Base-by-base conservation (phyloP, 2,329 filamentous ascomycete genomes). In the Chalaropsis thielavioides region DNA sequence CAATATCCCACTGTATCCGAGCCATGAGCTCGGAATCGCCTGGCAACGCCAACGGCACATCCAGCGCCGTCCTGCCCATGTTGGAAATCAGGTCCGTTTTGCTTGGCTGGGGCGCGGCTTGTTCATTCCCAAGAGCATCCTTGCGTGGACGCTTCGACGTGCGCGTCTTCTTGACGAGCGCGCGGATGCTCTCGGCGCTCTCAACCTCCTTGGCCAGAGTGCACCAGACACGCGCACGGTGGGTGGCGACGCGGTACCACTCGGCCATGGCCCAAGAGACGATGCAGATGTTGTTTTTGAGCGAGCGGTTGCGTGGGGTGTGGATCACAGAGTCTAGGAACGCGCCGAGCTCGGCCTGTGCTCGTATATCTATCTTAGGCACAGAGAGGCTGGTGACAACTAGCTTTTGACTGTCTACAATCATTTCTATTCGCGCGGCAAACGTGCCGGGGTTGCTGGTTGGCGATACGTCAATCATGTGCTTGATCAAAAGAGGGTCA, bases 241-340 rank as follows among this genome's bases (percentile, higher is more conserved):
- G 78, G 8, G 79, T 74, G 0, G 85, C 82, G 1, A 86, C 73
- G 2, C 84, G 81, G 67, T 84, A 79, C 83, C 87, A 89, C 62
- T 87, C 83, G 13, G 80, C 80, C 78, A 89, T 83, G 0, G 84
- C 85, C 84, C 85, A 89, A 3, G 80, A 79, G 0, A 86, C 70
- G 5, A 85, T 78, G 22, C 79, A 79, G 0, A 88, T 73, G 67
- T 89, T 87, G 43, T 77, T 77, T 7, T 77, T 75, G 68, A 82
- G 74, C 0, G 77, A 76, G n/a, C 77, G 77, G 41, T 74, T 75
- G 15, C 66, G 49, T 44, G 66, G 66, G 7, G 7, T 43, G 15
- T 24, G 15, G 1, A 62, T 11, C 5, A 67, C 43, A 15, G 58
- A 31, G 11, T 62, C 49, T 0, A 64, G 6, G 46, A 64, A 64